These are phyloP conservation scores for Eimeria necatrix DNA, from an alignment of 169 alveolate genomes.

Conservation along the genomic window DNA sequence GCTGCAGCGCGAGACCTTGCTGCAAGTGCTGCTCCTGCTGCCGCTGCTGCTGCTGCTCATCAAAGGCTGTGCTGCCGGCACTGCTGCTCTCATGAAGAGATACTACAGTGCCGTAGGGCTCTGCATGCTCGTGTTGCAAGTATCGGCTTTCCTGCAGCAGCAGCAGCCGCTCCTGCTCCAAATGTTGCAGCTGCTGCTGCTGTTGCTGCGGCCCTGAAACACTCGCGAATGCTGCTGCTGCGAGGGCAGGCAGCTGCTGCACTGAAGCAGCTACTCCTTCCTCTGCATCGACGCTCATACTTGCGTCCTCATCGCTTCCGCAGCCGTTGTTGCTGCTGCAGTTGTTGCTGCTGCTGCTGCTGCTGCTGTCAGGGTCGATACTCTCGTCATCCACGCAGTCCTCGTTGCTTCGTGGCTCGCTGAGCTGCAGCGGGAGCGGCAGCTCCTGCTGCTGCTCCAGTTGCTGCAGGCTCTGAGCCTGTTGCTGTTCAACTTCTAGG, in stretches of 20 bases:
- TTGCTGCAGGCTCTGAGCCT: not conserved
- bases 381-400: not conserved
- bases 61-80: not conserved
- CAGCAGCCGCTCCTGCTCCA: not conserved
- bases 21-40: constrained; percentile 28
- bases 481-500: not conserved
- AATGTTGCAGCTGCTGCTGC: constrained; percentile 39
- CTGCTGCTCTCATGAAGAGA: constrained; percentile 20
- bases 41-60: constrained; percentile 47
- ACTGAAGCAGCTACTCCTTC: constrained; percentile 8
- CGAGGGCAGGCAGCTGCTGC: constrained; percentile 21
- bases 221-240: not conserved
- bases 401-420: not conserved
- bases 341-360: constrained; percentile 36
- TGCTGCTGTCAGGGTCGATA: not conserved
- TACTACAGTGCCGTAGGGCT: not conserved
- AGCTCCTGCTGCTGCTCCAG: constrained; percentile 30
- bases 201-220: not conserved
- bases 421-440: not conserved
- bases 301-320: constrained; percentile 15
- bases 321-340: constrained; percentile 29
- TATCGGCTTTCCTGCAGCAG: not conserved
- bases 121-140: not conserved
- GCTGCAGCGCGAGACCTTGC: not conserved
- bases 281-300: constrained; percentile 35